Percentiles rank a stretch among this genome's conserved stretches.
These are phyloP conservation scores for Hypoxylon sp. DNA, from an alignment of 2,329 filamentous ascomycete species.

Conservation along the genomic window DNA sequence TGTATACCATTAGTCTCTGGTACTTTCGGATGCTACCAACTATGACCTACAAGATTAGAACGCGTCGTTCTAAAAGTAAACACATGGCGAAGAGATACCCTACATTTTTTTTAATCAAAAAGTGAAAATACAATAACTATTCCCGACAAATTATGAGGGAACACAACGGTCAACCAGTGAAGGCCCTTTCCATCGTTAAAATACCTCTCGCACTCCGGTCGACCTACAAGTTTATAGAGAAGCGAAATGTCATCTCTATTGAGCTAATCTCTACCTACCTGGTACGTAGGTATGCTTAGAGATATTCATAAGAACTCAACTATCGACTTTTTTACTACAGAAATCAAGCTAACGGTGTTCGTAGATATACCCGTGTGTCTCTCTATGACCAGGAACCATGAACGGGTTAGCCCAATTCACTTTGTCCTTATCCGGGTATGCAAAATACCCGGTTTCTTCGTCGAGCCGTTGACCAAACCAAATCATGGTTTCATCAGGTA, in stretches of 20 bases:
- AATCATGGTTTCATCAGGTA: conserved; percentile 2
- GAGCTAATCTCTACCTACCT: conserved; percentile 4
- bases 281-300: not conserved
- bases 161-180: not conserved
- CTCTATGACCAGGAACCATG: conserved; percentile 39
- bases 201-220: not conserved
- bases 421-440: conserved; percentile 60
- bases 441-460: conserved; percentile 46
- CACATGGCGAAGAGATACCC: not conserved
- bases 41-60: not conserved
- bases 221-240: not conserved
- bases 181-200: not conserved
- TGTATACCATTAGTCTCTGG: not conserved
- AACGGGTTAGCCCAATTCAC: conserved; percentile 46
- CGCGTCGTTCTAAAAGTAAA: not conserved
- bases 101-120: not conserved
- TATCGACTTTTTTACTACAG: not conserved
- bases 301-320: not conserved
- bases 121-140: not conserved
- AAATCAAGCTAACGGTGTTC: too few relatives aligned
- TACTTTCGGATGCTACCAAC: not conserved
- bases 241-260: not conserved
- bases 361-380: conserved; percentile 24
- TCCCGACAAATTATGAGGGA: not conserved
- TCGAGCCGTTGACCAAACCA: conserved; percentile 26